Evolutionary conservation across 164 flowering plant species (phyloP).

Genomic region (Stephania cephalantha): DNA sequence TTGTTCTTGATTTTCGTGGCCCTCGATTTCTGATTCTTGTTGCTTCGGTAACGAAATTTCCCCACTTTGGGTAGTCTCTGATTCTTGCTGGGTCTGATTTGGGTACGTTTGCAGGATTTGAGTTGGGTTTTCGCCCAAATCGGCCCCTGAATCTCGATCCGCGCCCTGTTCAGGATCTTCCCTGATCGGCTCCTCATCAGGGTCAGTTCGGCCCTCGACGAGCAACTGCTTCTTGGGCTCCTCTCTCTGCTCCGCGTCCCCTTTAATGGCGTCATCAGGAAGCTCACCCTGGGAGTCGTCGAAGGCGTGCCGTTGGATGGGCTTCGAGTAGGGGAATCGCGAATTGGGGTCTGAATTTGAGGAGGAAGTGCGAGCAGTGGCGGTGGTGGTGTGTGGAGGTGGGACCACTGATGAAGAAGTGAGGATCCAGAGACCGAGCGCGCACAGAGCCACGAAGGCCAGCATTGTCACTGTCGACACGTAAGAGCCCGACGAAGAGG

Average conservation of each 20-base stretch:
- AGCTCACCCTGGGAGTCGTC: slow-evolving; percentile 58
- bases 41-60: slow-evolving; percentile 6
- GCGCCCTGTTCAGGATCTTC: no score
- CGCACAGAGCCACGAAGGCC: slow-evolving; percentile 48
- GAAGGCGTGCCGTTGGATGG: slow-evolving; percentile 16
- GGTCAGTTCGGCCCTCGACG: neutral
- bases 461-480: slow-evolving; percentile 50
- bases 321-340: slow-evolving; percentile 8
- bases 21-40: slow-evolving; percentile 5
- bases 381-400: slow-evolving; percentile 18
- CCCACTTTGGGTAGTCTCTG: slow-evolving; percentile 2
- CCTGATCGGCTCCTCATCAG: neutral
- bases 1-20: slow-evolving; percentile 4
- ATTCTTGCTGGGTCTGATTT: slow-evolving; percentile 14
- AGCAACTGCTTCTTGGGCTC: slow-evolving; percentile 15
- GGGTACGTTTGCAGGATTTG: neutral
- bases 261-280: slow-evolving; percentile 54
- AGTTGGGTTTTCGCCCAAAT: neutral
- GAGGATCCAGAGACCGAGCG: slow-evolving; percentile 65
- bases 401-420: slow-evolving; percentile 45
- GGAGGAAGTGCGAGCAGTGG: slow-evolving; percentile 2
- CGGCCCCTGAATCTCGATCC: neutral
- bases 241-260: slow-evolving; percentile 21
- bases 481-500: slow-evolving; percentile 44
- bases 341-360: neutral